Base-by-base conservation (phyloP, 768 basidiomycete species). In the Lactarius indigo region DNA sequence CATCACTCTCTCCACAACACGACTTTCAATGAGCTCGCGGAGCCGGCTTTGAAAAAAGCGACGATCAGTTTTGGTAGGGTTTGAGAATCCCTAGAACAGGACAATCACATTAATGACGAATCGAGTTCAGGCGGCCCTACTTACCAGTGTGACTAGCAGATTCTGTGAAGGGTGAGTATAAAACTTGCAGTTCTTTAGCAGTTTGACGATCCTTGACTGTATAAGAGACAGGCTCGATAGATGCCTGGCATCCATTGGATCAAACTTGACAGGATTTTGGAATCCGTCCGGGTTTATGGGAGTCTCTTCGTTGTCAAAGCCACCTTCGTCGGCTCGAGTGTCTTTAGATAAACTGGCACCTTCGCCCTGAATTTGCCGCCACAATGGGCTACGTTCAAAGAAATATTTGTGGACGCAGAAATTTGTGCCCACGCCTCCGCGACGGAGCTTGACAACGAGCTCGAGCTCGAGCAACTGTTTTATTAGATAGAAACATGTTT, bases 401-500 rank as follows among this genome's bases (percentile, higher is more conserved):
- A 94, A 95, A 74, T 94, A 87, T 71, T 84, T 89, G 78, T 94
- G 94, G 55, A 96, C 85, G 73, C 85, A 86, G 66, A 90, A 85
- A 74, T 95, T 85, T 35, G 86, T 85, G 30, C 91, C 90, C 18
- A 91, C 82, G 20, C 91, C 91, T 12, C 87, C 87, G 56, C 87
- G 85, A 52, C 89, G 82, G n/a, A 88, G 87, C 77, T 94, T 93
- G 68, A 88, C 83, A 57, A 94, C 84, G 47, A 91, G 79, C 72
- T 84, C 86, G 61, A 96, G 79, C 60, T 88, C 86, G 2, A 87
- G 81, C 20, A 96, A 79, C 70, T 91, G 87, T 70, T 87, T 85
- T 64, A 93, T 85, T 65, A 94, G 84, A 76, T 96, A 95, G 74
- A 92, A 92, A 69, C 92, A 92, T 1, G 91, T 90, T 76, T 94